These are phyloP conservation scores for Agapanthus africanus DNA, from an alignment of 106 monocot species.

Conservation along the genomic window DNA sequence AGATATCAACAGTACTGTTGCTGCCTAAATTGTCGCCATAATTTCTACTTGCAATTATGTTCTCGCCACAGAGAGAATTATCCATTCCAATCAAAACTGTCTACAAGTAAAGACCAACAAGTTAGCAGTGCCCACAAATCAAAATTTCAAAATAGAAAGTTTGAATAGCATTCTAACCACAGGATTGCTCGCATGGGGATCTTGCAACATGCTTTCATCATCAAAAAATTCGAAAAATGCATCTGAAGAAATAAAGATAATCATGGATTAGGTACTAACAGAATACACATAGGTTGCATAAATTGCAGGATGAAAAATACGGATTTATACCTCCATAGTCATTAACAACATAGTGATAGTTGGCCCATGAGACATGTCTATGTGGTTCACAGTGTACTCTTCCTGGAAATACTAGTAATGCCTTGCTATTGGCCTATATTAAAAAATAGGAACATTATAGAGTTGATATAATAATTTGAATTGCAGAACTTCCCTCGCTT, in stretches of 20 bases:
- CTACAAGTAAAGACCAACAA: slow-evolving; percentile 23
- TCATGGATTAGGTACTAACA: slow-evolving; percentile 6
- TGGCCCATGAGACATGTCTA: slow-evolving; percentile 57
- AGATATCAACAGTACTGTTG: slow-evolving; percentile 12
- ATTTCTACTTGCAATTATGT: slow-evolving; percentile 11
- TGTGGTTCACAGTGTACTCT: slow-evolving; percentile 65
- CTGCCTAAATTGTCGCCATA: slow-evolving; percentile 18
- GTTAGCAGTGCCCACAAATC: neutral
- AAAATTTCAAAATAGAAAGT: neutral
- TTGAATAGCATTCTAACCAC: slow-evolving; percentile 42
- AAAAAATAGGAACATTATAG: neutral
- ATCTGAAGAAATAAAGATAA: slow-evolving; percentile 39
- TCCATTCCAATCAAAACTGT: slow-evolving; percentile 66
- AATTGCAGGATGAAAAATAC: neutral
- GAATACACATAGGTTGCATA: slow-evolving; percentile 3
- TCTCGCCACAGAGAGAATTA: slow-evolving; percentile 19
- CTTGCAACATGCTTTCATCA: slow-evolving; percentile 56
- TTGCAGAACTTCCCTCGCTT: no score
- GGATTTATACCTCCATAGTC: slow-evolving; percentile 65
- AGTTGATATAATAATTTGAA: no score
- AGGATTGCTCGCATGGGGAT: slow-evolving; percentile 45
- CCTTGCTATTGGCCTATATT: slow-evolving; percentile 60
- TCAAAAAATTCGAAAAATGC: slow-evolving; percentile 73
- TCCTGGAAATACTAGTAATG: slow-evolving; percentile 68
- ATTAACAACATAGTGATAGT: slow-evolving; percentile 66